These are phyloP conservation scores for Nemania abortiva DNA, from an alignment of 2,329 filamentous ascomycete genomes.

Conservation along the genomic window DNA sequence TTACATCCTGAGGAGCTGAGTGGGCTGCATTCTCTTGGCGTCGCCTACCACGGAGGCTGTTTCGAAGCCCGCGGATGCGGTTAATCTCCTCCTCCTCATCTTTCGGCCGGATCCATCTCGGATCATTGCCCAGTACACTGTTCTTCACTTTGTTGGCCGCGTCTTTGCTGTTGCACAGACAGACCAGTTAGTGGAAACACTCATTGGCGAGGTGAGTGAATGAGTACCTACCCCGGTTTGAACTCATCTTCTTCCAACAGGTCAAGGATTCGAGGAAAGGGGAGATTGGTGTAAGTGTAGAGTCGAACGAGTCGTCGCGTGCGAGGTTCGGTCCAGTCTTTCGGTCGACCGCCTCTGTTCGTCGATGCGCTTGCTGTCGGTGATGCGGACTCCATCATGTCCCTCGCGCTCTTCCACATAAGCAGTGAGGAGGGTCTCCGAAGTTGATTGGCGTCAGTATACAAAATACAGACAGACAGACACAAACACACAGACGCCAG, in stretches of 20 bases:
- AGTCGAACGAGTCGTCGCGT: constrained; percentile 67
- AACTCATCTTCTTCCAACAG: constrained; percentile 61
- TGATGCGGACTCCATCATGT: constrained; percentile 47
- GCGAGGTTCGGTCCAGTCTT: constrained; percentile 66
- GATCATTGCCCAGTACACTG: constrained; percentile 68
- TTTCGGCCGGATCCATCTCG: constrained; percentile 67
- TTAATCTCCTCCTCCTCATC: constrained; percentile 64
- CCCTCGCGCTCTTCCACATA: constrained; percentile 25
- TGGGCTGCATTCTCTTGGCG: constrained; percentile 46
- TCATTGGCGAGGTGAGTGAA: not conserved
- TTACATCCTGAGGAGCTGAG: constrained; percentile 47
- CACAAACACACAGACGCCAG: not conserved
- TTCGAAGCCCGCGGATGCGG: constrained; percentile 57
- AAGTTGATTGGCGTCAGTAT: constrained; percentile 16
- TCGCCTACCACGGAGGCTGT: constrained; percentile 51
- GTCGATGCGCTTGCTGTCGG: constrained; percentile 47
- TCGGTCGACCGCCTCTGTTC: constrained; percentile 62
- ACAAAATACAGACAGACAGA: constrained; percentile 12
- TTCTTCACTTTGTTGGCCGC: constrained; percentile 71
- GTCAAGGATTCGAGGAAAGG: constrained; percentile 61
- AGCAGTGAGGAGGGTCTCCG: not conserved
- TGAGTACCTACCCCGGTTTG: constrained; percentile 59
- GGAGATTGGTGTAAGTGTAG: constrained; percentile 68
- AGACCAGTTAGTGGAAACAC: constrained; percentile 20
- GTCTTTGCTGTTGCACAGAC: constrained; percentile 58